Conservation (phyloP, 1,139 yeast genomes). For the Hyphopichia khmerensis region DNA sequence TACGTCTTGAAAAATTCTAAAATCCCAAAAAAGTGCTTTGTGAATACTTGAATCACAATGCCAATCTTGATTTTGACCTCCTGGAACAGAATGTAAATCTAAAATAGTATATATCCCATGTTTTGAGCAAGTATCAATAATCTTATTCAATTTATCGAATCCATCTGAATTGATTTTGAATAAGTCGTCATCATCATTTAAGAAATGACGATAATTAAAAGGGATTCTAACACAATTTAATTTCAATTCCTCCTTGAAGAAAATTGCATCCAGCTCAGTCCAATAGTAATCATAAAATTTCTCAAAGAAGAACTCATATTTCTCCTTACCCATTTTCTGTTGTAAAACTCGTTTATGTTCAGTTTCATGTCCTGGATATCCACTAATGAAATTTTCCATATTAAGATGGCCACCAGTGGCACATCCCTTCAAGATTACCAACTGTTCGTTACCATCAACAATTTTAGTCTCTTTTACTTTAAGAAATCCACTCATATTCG, state of each 20-base stretch:
- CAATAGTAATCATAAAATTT: slow-evolving; percentile 48
- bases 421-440: slow-evolving; percentile 37
- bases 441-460: slow-evolving; percentile 31
- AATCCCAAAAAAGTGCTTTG: slow-evolving; percentile 45
- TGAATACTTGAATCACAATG: slow-evolving; percentile 44
- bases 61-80: slow-evolving; percentile 53
- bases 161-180: slow-evolving; percentile 37
- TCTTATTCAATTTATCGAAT: slow-evolving; percentile 37
- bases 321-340: slow-evolving; percentile 38
- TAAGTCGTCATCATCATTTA: slow-evolving; percentile 41
- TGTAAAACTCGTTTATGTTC: slow-evolving; percentile 40
- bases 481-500: slow-evolving; percentile 11
- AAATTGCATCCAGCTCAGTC: slow-evolving; percentile 44
- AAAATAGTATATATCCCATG: slow-evolving; percentile 42
- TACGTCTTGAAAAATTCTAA: slow-evolving; percentile 43
- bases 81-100: slow-evolving; percentile 47
- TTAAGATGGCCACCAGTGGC: slow-evolving; percentile 49
- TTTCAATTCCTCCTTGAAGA: slow-evolving; percentile 34
- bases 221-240: slow-evolving; percentile 47
- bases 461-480: slow-evolving; percentile 37
- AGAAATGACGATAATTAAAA: slow-evolving; percentile 46
- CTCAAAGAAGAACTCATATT: slow-evolving; percentile 43
- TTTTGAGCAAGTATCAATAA: slow-evolving; percentile 37
- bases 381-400: slow-evolving; percentile 53
- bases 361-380: slow-evolving; percentile 49